phyloP scores from a whole-genome alignment of 2,329 filamentous ascomycete genomes.

The Capronia americana region DNA sequence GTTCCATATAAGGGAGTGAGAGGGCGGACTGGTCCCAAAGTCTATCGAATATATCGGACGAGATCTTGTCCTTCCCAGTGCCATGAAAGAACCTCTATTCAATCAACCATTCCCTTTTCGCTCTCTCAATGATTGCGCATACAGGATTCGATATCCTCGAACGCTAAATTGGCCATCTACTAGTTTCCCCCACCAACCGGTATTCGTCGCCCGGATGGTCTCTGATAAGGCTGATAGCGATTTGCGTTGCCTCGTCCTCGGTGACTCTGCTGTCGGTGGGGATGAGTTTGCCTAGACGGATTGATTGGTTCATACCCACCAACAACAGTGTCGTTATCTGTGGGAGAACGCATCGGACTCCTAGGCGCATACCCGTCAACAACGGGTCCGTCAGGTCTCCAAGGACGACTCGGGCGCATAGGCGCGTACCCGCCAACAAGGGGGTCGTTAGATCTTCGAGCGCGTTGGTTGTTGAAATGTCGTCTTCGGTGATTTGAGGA shows the following conservation, averaged over 20 bases:
- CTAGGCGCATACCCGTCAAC: too few species aligned
- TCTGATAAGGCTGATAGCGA: slow-evolving; percentile 8
- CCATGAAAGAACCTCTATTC: slow-evolving; percentile 11
- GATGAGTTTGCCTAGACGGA: background rate
- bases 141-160: background rate
- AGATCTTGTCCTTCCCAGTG: slow-evolving; percentile 9
- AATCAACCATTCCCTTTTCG: background rate
- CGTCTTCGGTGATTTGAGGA: slow-evolving; percentile 27
- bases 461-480: slow-evolving; percentile 30
- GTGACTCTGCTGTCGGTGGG: background rate
- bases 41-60: background rate
- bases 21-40: slow-evolving; percentile 5
- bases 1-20: background rate
- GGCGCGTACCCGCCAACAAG: too few species aligned
- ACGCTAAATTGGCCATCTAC: background rate
- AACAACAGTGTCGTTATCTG: slow-evolving; percentile 7
- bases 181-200: slow-evolving; percentile 4
- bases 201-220: slow-evolving; percentile 17
- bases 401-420: too few species aligned
- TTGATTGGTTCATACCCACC: background rate
- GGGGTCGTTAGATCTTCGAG: slow-evolving; percentile 19
- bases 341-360: slow-evolving; percentile 21
- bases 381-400: too few species aligned
- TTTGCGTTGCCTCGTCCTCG: background rate
- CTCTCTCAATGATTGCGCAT: background rate